phyloP scores from a whole-genome alignment of 1,284 basidiomycete species.

The Moniliophthora roreri region DNA sequence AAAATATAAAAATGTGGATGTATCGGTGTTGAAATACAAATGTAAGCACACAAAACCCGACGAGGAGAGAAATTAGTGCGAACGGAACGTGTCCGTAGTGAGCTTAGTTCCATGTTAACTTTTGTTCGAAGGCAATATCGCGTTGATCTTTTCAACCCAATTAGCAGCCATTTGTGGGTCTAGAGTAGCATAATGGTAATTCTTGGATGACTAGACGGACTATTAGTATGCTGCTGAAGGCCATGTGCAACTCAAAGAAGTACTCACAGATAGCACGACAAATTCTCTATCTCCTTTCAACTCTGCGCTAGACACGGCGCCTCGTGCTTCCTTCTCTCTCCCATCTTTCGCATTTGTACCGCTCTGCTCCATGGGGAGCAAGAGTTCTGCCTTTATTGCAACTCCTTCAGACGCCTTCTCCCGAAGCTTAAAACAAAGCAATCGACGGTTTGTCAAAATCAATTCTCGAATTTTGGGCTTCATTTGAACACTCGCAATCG shows the following conservation, averaged over 20 bases:
- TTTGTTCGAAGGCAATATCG: conserved; percentile 22
- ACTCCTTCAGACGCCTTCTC: conserved; percentile 32
- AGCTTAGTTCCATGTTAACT: neutral
- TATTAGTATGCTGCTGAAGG: conserved; percentile 4
- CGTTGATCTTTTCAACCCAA: conserved; percentile 57
- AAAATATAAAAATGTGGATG: too few relatives aligned
- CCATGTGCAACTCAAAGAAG: conserved; percentile 6
- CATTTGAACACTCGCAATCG: conserved; percentile 49
- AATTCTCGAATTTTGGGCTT: conserved; percentile 56
- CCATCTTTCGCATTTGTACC: conserved; percentile 14
- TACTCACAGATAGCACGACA: conserved; percentile 58
- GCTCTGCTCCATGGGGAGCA: conserved; percentile 34
- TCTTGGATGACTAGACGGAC: conserved; percentile 46
- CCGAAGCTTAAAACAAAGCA: conserved; percentile 57
- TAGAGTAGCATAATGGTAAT: conserved; percentile 49
- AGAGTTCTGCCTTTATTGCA: conserved; percentile 50
- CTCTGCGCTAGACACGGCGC: conserved; percentile 47
- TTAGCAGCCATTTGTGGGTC: conserved; percentile 35
- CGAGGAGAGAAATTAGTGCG: neutral
- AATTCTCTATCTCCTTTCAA: conserved; percentile 60
- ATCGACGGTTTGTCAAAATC: conserved; percentile 55
- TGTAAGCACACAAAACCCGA: conserved; percentile 7
- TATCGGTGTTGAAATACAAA: neutral
- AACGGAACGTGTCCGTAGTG: neutral
- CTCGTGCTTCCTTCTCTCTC: conserved; percentile 37